Base-by-base conservation (phyloP, 352 stramenopile species). In the Pythium phragmitis region DNA sequence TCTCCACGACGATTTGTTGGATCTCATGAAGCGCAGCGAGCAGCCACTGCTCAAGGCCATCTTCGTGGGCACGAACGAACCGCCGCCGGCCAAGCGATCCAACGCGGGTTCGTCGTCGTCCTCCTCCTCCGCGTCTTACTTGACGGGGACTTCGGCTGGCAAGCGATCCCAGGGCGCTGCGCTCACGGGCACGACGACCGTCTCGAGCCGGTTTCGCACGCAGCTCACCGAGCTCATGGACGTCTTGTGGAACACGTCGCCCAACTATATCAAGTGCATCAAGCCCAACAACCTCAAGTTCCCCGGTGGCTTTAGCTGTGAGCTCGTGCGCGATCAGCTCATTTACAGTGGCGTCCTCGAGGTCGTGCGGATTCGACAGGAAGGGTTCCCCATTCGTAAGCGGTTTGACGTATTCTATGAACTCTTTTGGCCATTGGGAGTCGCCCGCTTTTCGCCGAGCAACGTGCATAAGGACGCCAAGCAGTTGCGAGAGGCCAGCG, bases 201-300 rank as follows among this genome's bases (percentile, higher is more conserved):
- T 90, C 7, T 82, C 82, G 7, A 92, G 80, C 73, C 79, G 79
- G 12, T 92, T 92, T 58, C 77, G 82, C 9, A 87, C 75, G n/a
- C 89, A 97, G 56, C 57, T 97, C 5, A 51, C 69, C 0, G 85
- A 92, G 26, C 70, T 97, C 39, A 94, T 94, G 85, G 80, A 91
- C 7, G 82, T 94, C 36, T 61, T 97, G 12, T 85, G 78, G 72
- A 75, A 72, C 41, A 98, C 92, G 47, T 91, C 90, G n/a, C 91
- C 91, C 7, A 92, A 93, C 41, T 98, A 98, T 67, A 93, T 98
- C 68, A 94, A 97, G 64, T 98, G 92, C 60, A 96, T 98, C 72
- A 98, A 98, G 74, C 94, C 94, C 6, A 98, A 98, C 77, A 96
- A 91, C 51, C 64, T 95, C 17, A 98, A 98, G 66, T 94, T 96